phyloP scores from a whole-genome alignment of 2,329 filamentous ascomycete genomes.

The Arachnomyces sp. region DNA sequence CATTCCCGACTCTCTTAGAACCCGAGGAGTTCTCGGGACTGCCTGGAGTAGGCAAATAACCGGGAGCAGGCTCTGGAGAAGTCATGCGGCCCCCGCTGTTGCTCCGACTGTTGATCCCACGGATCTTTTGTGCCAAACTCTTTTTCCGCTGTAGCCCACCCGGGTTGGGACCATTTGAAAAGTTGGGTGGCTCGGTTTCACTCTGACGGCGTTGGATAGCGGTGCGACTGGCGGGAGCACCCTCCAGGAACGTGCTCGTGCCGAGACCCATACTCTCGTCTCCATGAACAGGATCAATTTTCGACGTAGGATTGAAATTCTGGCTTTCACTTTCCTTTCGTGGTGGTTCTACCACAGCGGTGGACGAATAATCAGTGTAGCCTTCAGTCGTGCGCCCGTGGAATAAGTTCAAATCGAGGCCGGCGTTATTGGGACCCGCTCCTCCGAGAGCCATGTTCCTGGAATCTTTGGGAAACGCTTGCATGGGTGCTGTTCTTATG shows the following conservation, averaged over 20 bases:
- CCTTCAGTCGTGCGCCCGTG: conserved; percentile 81
- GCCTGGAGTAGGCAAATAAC: conserved; percentile 7
- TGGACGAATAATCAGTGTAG: conserved; percentile 67
- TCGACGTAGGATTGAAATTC: conserved; percentile 60
- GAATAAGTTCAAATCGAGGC: conserved; percentile 79
- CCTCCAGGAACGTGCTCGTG: conserved; percentile 92
- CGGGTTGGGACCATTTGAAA: conserved; percentile 22
- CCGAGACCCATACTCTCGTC: conserved; percentile 77
- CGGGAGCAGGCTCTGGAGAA: conserved; percentile 44
- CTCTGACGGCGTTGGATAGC: conserved; percentile 70
- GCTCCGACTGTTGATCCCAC: conserved; percentile 66
- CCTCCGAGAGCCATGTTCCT: conserved; percentile 89
- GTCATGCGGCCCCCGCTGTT: conserved; percentile 52
- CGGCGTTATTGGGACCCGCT: conserved; percentile 71
- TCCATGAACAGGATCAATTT: conserved; percentile 70
- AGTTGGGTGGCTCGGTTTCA: conserved; percentile 50
- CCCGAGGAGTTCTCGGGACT: conserved; percentile 23
- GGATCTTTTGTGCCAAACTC: conserved; percentile 85
- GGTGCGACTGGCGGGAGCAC: conserved; percentile 74
- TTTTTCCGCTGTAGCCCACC: conserved; percentile 79
- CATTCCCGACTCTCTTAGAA: conserved; percentile 30
- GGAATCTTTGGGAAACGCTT: conserved; percentile 88
- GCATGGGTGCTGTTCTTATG: conserved; percentile 80
- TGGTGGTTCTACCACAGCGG: conserved; percentile 23
- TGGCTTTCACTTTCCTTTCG: conserved; percentile 29